Conservation (phyloP, 768 basidiomycete genomes). For the Calocybe gangraenosa region DNA sequence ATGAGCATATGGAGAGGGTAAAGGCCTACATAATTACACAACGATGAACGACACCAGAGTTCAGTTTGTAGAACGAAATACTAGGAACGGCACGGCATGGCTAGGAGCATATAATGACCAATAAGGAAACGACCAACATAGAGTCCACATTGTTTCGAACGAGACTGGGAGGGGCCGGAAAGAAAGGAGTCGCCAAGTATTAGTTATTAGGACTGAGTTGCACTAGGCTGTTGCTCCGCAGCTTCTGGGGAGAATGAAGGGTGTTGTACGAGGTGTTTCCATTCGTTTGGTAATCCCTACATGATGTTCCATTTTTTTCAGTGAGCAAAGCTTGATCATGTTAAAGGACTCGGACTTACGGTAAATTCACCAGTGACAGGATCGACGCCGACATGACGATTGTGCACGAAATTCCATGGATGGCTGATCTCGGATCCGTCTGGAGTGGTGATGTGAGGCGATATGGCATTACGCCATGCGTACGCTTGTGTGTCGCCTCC, state of each 20-base stretch:
- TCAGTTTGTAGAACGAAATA: no score
- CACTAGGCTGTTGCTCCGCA: constrained; percentile 3
- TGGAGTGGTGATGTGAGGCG: constrained; percentile 19
- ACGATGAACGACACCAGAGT: no score
- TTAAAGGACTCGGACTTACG: constrained; percentile 5
- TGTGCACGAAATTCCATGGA: constrained; percentile 29
- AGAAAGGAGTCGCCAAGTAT: not conserved
- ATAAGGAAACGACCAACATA: not conserved
- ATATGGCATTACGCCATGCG: constrained; percentile 29
- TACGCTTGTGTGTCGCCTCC: constrained; percentile 23
- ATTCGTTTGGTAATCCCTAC: constrained; percentile 21
- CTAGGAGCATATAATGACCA: not conserved
- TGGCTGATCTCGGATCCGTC: constrained; percentile 19
- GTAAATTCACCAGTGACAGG: constrained; percentile 24
- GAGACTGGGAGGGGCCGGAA: not conserved
- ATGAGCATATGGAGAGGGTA: no score
- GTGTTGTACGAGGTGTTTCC: constrained; percentile 15
- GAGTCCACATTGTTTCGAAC: constrained; percentile 9
- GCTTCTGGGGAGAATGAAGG: not conserved
- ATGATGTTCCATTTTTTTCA: no score
- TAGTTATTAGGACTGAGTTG: constrained; percentile 3
- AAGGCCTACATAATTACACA: no score
- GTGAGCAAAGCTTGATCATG: not conserved
- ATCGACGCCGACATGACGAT: constrained; percentile 30
- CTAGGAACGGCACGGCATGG: no score